Conservation (phyloP, 768 basidiomycete genomes). For the Leccinum pellstonianum region DNA sequence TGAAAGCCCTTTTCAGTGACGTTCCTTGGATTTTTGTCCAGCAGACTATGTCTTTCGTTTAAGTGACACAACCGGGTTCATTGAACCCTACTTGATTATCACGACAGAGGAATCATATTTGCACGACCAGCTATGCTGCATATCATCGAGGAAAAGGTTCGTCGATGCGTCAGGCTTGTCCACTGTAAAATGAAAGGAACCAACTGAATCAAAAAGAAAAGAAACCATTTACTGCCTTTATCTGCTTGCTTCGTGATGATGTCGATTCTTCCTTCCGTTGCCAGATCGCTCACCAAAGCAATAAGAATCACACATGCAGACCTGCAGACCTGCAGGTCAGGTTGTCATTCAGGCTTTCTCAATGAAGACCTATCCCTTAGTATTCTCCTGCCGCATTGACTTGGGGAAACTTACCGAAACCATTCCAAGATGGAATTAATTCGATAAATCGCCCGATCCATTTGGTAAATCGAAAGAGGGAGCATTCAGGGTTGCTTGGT, state of each 20-base stretch:
- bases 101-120: constrained; percentile 33
- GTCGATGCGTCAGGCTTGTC: neutral
- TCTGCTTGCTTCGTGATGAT: constrained; percentile 43
- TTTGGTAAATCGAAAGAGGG: constrained; percentile 1
- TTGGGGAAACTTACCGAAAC: neutral
- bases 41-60: neutral
- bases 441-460: neutral
- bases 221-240: constrained; percentile 33
- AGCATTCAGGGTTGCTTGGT: constrained; percentile 5
- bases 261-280: constrained; percentile 26
- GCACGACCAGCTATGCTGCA: constrained; percentile 41
- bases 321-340: constrained; percentile 6
- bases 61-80: too few relatives aligned
- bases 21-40: too few relatives aligned
- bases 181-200: neutral
- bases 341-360: constrained; percentile 20
- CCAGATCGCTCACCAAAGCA: constrained; percentile 15
- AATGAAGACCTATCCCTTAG: neutral
- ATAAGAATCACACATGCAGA: constrained; percentile 15
- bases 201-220: constrained; percentile 12
- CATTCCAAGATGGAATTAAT: constrained; percentile 1
- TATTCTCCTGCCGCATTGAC: constrained; percentile 7
- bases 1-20: too few relatives aligned
- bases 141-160: constrained; percentile 30
- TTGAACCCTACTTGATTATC: neutral